A percentile compares a stretch with the other conserved stretches of the same genome.
Conservation (phyloP, 2,329 filamentous ascomycete genomes). For the Didymella pinodella region DNA sequence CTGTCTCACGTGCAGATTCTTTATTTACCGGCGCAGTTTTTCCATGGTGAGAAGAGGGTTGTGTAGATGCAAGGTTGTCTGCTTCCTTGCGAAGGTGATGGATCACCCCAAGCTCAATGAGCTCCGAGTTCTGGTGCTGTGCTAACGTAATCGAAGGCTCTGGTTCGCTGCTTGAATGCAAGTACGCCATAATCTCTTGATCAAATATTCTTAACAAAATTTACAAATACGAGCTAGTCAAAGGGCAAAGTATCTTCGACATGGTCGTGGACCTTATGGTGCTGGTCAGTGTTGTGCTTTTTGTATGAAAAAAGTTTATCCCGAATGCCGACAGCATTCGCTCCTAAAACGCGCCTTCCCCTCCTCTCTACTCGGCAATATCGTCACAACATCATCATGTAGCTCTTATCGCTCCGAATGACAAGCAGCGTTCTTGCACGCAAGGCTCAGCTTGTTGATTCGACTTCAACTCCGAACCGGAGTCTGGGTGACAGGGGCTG, state of each 20-base stretch:
- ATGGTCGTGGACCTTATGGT: not conserved
- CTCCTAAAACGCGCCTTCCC: not conserved
- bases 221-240: not conserved
- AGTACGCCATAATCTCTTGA: not conserved
- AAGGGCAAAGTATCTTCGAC: not conserved
- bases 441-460: not conserved
- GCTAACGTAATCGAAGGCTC: not conserved
- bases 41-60: not conserved
- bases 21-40: not conserved
- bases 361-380: not conserved
- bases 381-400: not conserved
- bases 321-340: not conserved
- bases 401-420: not conserved
- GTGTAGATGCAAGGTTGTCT: not conserved
- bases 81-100: not conserved
- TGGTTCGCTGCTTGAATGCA: not conserved
- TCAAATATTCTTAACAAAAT: too few relatives aligned
- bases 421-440: not conserved
- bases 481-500: not conserved
- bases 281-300: not conserved
- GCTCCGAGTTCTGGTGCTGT: not conserved
- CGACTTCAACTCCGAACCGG: not conserved
- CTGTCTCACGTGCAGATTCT: constrained; percentile 31
- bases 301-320: not conserved
- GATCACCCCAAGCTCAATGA: not conserved